A percentile compares a stretch with the other conserved stretches of the same genome.
These are phyloP conservation scores for Metarhizium sp. DNA, from an alignment of 2,329 filamentous ascomycete genomes.

Conservation along the genomic window DNA sequence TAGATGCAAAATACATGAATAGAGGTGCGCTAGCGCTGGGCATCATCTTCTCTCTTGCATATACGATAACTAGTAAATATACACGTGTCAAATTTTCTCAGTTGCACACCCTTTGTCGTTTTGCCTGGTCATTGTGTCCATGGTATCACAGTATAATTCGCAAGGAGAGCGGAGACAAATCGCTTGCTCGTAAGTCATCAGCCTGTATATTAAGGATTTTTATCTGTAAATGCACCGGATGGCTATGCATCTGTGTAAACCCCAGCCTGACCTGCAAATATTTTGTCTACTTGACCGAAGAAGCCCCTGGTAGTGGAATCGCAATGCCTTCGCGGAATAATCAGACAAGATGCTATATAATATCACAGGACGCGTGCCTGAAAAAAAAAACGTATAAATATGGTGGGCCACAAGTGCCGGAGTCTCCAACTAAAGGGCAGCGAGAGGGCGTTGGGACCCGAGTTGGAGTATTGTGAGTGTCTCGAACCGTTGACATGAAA, in stretches of 20 bases:
- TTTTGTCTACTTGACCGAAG: background rate
- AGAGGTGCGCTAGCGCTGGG: background rate
- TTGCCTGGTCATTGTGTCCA: background rate
- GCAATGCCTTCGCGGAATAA: background rate
- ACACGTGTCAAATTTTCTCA: background rate
- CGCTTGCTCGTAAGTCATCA: background rate
- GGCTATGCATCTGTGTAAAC: background rate
- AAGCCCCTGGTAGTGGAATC: background rate
- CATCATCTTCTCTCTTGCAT: slow-evolving; percentile 5
- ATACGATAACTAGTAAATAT: background rate
- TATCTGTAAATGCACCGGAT: background rate
- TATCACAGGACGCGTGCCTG: background rate
- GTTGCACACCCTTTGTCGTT: background rate
- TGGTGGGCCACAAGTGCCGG: background rate
- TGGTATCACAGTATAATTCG: too few relatives aligned
- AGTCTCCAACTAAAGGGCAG: background rate
- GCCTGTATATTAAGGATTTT: background rate
- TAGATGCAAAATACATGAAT: slow-evolving; percentile 3
- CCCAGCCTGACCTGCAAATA: background rate
- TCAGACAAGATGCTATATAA: background rate
- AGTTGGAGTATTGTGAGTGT: background rate
- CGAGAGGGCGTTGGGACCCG: background rate
- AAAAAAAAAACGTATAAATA: background rate
- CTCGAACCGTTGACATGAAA: too few relatives aligned
- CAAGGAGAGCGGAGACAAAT: too few relatives aligned